These are phyloP conservation scores for Fusarium proliferatum DNA, from an alignment of 2,329 filamentous ascomycete species.

Conservation along the genomic window DNA sequence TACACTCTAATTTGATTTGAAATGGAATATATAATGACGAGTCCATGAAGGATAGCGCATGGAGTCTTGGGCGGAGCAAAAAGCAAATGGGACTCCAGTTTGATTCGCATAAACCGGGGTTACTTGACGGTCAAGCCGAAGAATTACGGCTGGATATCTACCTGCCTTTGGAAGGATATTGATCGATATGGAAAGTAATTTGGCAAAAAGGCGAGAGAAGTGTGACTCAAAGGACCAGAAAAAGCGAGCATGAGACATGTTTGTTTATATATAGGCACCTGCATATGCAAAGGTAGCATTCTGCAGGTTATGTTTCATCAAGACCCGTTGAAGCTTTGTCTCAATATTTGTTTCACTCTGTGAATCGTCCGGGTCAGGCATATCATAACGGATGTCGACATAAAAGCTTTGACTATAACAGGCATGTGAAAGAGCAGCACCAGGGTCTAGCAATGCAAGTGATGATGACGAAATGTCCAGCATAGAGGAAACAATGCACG, in stretches of 20 bases:
- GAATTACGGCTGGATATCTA: constrained; percentile 9
- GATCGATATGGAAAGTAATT: constrained; percentile 6
- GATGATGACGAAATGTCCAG: constrained; percentile 32
- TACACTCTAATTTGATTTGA: constrained; percentile 27
- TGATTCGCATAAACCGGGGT: constrained; percentile 29
- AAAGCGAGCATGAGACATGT: constrained; percentile 29
- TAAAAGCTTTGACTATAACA: constrained; percentile 3
- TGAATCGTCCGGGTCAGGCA: not conserved
- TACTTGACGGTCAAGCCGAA: constrained; percentile 31
- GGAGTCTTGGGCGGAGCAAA: constrained; percentile 38
- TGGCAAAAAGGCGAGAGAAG: constrained; percentile 33
- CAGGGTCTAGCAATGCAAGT: constrained; percentile 25
- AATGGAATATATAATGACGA: constrained; percentile 36
- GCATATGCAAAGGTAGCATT: constrained; percentile 22
- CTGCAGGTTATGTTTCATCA: constrained; percentile 25
- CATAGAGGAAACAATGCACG: constrained; percentile 23
- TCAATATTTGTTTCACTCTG: constrained; percentile 1
- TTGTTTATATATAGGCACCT: constrained; percentile 23
- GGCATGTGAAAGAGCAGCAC: constrained; percentile 24
- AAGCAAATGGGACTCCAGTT: constrained; percentile 30
- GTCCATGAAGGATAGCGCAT: constrained; percentile 41
- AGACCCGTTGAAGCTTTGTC: constrained; percentile 6
- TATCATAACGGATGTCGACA: not conserved
- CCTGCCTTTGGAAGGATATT: not conserved
- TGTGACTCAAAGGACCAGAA: constrained; percentile 20